A percentile compares a stretch with the other conserved stretches of the same genome.
Conservation (phyloP, 805 yeast genomes). For the Torulaspora quercuum region DNA sequence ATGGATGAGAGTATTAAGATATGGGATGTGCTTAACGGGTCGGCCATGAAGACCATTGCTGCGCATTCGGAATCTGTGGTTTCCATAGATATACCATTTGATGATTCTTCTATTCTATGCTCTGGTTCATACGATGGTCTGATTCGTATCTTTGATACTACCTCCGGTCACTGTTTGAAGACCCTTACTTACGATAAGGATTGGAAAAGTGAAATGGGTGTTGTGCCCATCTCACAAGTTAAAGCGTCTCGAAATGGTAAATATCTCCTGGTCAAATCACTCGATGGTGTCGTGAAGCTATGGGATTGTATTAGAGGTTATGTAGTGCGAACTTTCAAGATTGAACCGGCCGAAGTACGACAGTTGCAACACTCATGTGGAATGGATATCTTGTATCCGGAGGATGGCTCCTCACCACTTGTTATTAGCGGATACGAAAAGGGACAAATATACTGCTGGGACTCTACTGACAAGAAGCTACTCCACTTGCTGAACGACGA, state of each 20-base stretch:
- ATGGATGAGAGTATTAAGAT: slow-evolving; percentile 87
- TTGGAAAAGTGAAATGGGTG: slow-evolving; percentile 55
- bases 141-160: slow-evolving; percentile 81
- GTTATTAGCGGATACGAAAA: slow-evolving; percentile 33
- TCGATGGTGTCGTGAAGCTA: slow-evolving; percentile 72
- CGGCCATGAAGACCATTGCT: slow-evolving; percentile 70
- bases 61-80: slow-evolving; percentile 93
- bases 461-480: slow-evolving; percentile 23
- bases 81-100: slow-evolving; percentile 67
- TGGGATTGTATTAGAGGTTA: slow-evolving; percentile 86
- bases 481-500: slow-evolving; percentile 18
- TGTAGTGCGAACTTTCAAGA: slow-evolving; percentile 66
- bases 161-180: slow-evolving; percentile 86
- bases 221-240: slow-evolving; percentile 67
- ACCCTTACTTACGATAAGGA: slow-evolving; percentile 80
- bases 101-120: slow-evolving; percentile 71
- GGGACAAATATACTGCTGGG: slow-evolving; percentile 31
- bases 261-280: slow-evolving; percentile 69
- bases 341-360: slow-evolving; percentile 12
- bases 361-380: slow-evolving; percentile 30
- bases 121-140: slow-evolving; percentile 91
- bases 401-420: slow-evolving; percentile 19
- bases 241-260: slow-evolving; percentile 76
- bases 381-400: slow-evolving; percentile 28
- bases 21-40: slow-evolving; percentile 75